These are phyloP conservation scores for Suillus alpinus DNA, from an alignment of 768 basidiomycete species.

Conservation along the genomic window DNA sequence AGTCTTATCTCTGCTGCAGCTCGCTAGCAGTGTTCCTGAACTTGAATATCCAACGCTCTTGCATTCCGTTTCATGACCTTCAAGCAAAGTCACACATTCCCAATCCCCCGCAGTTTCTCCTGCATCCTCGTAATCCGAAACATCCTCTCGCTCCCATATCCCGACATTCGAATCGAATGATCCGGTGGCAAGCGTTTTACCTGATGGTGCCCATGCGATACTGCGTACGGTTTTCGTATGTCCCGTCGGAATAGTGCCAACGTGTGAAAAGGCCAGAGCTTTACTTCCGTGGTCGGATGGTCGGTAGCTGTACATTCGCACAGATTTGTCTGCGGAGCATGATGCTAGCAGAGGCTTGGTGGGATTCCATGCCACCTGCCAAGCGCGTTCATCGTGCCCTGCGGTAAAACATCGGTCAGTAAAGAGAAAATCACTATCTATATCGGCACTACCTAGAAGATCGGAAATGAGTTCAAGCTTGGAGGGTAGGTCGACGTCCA, in stretches of 20 bases:
- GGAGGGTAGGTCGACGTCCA: constrained; percentile 18
- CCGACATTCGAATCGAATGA: constrained; percentile 93
- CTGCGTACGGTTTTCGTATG: constrained; percentile 87
- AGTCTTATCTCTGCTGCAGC: constrained; percentile 93
- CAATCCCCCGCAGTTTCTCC: constrained; percentile 52
- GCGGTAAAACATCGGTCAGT: constrained; percentile 1
- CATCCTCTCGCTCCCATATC: constrained; percentile 77
- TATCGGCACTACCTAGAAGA: constrained; percentile 19
- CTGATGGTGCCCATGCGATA: constrained; percentile 87
- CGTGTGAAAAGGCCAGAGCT: constrained; percentile 44
- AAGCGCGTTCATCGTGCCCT: constrained; percentile 84
- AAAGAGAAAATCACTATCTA: too few relatives aligned
- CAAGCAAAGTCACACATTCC: constrained; percentile 84
- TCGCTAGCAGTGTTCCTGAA: constrained; percentile 80
- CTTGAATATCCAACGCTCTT: constrained; percentile 85
- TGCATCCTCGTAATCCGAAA: constrained; percentile 32
- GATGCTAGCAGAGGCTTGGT: constrained; percentile 78
- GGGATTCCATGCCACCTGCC: constrained; percentile 91
- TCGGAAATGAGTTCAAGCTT: constrained; percentile 21
- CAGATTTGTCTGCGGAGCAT: constrained; percentile 92
- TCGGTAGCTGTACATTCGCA: constrained; percentile 77
- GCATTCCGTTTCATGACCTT: constrained; percentile 97
- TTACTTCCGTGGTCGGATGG: constrained; percentile 15
- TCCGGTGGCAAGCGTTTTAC: constrained; percentile 81
- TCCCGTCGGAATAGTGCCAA: constrained; percentile 73